A percentile compares a stretch with the other conserved stretches of the same genome.
phyloP scores from a whole-genome alignment of 75 land plant species.

The Pinus taeda region DNA sequence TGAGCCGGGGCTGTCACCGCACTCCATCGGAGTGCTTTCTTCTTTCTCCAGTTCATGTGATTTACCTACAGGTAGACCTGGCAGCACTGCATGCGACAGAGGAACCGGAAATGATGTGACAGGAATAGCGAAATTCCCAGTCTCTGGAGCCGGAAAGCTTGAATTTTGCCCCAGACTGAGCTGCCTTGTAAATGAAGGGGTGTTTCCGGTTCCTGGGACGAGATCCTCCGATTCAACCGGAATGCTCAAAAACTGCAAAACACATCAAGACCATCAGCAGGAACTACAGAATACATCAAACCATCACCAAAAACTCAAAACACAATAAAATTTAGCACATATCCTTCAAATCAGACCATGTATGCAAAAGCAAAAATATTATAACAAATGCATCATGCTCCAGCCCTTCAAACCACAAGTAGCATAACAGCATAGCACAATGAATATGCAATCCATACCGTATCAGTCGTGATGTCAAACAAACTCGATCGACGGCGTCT shows the following conservation, averaged over 20 bases:
- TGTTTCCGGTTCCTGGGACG: background rate
- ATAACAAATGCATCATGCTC: no score
- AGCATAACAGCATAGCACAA: no score
- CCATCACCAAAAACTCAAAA: background rate
- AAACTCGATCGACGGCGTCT: slow-evolving; percentile 53
- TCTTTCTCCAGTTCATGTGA: slow-evolving; percentile 7
- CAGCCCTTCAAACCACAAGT: background rate
- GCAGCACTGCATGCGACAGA: slow-evolving; percentile 4
- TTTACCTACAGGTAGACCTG: slow-evolving; percentile 2
- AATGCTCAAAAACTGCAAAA: slow-evolving; percentile 8
- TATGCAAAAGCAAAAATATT: background rate
- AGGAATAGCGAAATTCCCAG: slow-evolving; percentile 1
- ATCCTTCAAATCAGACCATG: background rate
- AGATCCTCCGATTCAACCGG: slow-evolving; percentile 7
- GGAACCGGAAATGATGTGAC: slow-evolving; percentile 6
- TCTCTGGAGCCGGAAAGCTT: background rate
- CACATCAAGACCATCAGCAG: background rate
- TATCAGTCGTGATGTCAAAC: slow-evolving; percentile 38
- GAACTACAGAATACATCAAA: no score
- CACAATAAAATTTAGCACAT: background rate
- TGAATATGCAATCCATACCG: background rate
- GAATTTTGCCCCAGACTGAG: background rate
- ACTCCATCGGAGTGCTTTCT: background rate
- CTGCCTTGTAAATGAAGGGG: slow-evolving; percentile 4
- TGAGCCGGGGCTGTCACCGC: background rate